phyloP scores from a whole-genome alignment of 2,329 filamentous ascomycete species.

The Sporothrix humicola region DNA sequence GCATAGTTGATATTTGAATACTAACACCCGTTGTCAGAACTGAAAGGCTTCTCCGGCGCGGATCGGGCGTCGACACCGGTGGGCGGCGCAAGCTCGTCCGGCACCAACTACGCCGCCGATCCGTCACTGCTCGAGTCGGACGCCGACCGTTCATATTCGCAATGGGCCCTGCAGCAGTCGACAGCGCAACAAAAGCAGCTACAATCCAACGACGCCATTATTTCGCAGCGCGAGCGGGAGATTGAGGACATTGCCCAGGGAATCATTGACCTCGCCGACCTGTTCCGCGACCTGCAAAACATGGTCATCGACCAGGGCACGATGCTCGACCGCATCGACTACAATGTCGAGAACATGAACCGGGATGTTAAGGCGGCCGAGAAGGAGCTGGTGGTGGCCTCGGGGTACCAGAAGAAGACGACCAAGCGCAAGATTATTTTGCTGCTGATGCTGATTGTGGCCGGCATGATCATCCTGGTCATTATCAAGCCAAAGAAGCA shows the following conservation, averaged over 20 bases:
- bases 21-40: constrained; percentile 58
- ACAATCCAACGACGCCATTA: constrained; percentile 79
- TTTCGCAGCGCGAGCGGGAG: constrained; percentile 90
- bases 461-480: constrained; percentile 83
- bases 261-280: constrained; percentile 94
- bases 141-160: constrained; percentile 88
- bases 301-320: constrained; percentile 96
- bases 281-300: constrained; percentile 92
- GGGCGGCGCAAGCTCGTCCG: constrained; percentile 40
- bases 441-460: constrained; percentile 81
- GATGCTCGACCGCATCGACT: constrained; percentile 93
- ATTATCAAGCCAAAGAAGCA: constrained; percentile 75
- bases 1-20: not conserved
- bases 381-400: constrained; percentile 87
- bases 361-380: constrained; percentile 90
- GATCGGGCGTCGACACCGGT: constrained; percentile 61
- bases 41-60: constrained; percentile 68
- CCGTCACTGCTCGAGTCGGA: constrained; percentile 92
- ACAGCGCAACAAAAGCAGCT: constrained; percentile 67
- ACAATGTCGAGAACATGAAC: constrained; percentile 96
- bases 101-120: constrained; percentile 61
- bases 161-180: constrained; percentile 83
- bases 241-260: constrained; percentile 98
- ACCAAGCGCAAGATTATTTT: constrained; percentile 94
- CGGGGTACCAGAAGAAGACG: constrained; percentile 83